Conservation (phyloP, 2,329 filamentous ascomycete species). For the Epichloe brachyelytri region DNA sequence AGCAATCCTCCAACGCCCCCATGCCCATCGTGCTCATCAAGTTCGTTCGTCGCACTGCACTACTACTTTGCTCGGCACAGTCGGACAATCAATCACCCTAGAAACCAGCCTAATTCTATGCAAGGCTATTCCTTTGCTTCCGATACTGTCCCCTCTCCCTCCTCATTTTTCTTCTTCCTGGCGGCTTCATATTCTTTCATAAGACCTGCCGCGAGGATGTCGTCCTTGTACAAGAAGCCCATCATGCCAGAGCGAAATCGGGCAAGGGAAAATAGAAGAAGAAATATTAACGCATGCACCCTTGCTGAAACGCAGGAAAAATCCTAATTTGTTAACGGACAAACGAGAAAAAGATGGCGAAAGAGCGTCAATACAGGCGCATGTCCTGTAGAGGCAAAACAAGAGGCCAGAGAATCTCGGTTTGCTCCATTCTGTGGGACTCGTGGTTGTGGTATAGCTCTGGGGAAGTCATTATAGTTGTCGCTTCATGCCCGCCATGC, state of each 20-base stretch:
- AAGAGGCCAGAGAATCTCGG: not conserved
- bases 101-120: not conserved
- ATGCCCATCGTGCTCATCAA: not conserved
- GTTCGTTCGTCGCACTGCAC: not conserved
- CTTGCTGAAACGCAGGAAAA: no score
- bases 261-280: no score
- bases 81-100: not conserved
- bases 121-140: not conserved
- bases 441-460: not conserved
- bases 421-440: not conserved
- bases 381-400: not conserved
- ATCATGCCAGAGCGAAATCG: no score
- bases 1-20: not conserved
- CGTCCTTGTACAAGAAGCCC: no score
- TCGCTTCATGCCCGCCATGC: constrained; percentile 19
- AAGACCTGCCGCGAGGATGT: not conserved
- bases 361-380: not conserved
- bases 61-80: not conserved
- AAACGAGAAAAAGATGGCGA: no score
- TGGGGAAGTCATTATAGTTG: constrained; percentile 6
- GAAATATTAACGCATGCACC: no score
- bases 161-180: not conserved
- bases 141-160: not conserved
- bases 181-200: not conserved
- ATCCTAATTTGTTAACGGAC: no score